Conservation (phyloP, 768 basidiomycete genomes). For the Lactifluus pinguis region DNA sequence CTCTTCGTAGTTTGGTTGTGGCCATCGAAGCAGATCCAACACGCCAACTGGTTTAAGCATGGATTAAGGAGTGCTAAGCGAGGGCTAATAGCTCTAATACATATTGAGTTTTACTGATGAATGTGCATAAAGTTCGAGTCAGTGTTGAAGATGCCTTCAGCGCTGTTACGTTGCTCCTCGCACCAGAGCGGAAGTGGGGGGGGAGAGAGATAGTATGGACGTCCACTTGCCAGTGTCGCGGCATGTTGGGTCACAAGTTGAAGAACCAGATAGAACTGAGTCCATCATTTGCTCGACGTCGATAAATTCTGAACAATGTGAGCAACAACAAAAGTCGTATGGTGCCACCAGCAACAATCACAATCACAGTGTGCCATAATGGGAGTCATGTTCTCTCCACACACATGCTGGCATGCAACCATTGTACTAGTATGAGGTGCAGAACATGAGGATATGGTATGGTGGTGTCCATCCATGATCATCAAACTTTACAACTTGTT, state of each 20-base stretch:
- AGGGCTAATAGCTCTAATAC: no score
- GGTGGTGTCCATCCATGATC: no score
- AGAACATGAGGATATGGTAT: no score
- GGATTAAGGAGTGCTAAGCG: no score
- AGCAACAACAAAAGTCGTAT: background rate
- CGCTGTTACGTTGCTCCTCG: slow-evolving; percentile 29
- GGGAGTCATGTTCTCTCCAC: no score
- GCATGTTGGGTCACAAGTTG: slow-evolving; percentile 45
- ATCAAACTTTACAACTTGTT: no score
- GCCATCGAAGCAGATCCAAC: slow-evolving; percentile 91
- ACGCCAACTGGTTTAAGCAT: no score
- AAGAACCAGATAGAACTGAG: slow-evolving; percentile 41
- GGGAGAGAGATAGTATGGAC: slow-evolving; percentile 29
- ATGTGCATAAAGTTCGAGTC: slow-evolving; percentile 72
- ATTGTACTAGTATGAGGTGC: no score
- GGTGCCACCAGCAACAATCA: background rate
- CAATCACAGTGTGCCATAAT: background rate
- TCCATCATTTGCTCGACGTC: slow-evolving; percentile 36
- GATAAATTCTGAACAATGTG: background rate
- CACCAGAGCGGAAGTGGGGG: slow-evolving; percentile 27
- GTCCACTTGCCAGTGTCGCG: slow-evolving; percentile 48
- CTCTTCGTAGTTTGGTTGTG: slow-evolving; percentile 74
- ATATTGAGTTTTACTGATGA: no score
- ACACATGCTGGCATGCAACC: no score
- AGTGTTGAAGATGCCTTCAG: slow-evolving; percentile 36